Percentiles rank a stretch among this genome's conserved stretches.
Conservation (phyloP, 176 grass and related monocot genomes). For the Rhynchospora breviuscula region DNA sequence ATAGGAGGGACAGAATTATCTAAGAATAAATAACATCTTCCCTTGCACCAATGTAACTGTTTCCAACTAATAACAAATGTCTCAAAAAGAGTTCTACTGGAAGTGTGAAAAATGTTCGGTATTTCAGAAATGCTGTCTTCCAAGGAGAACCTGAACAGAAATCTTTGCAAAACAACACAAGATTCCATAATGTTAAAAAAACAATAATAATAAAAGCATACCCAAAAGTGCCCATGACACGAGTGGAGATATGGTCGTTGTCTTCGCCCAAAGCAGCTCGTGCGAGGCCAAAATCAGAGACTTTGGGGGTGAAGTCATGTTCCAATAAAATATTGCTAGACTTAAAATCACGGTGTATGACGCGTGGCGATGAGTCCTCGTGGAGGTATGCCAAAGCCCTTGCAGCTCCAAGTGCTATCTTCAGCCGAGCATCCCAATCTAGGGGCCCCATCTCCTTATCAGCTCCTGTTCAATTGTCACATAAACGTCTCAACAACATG, state of each 20-base stretch:
- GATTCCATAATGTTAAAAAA: background rate
- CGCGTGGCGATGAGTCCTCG: slow-evolving; percentile 96
- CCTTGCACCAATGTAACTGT: background rate
- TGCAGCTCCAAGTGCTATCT: slow-evolving; percentile 86
- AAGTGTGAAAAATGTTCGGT: background rate
- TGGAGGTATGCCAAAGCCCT: slow-evolving; percentile 89
- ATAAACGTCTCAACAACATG: background rate
- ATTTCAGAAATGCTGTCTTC: background rate
- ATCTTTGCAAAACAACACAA: background rate
- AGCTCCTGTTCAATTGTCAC: slow-evolving; percentile 38
- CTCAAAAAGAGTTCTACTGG: background rate
- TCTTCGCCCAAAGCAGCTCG: slow-evolving; percentile 65
- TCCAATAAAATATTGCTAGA: slow-evolving; percentile 97
- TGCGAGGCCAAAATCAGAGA: slow-evolving; percentile 93
- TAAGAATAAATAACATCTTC: background rate
- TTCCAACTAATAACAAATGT: background rate
- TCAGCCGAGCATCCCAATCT: slow-evolving; percentile 84
- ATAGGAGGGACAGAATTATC: background rate
- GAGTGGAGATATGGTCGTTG: slow-evolving; percentile 90
- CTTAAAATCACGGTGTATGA: slow-evolving; percentile 99
- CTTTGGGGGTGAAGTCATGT: slow-evolving; percentile 82
- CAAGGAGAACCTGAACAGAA: background rate
- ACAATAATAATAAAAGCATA: slow-evolving; percentile 33
- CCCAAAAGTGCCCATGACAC: slow-evolving; percentile 99
- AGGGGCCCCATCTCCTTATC: slow-evolving; percentile 52